A percentile compares a stretch with the other conserved stretches of the same genome.
These are phyloP conservation scores for Cymbopogon citratus DNA, from an alignment of 176 grass and related monocot species.

Conservation along the genomic window DNA sequence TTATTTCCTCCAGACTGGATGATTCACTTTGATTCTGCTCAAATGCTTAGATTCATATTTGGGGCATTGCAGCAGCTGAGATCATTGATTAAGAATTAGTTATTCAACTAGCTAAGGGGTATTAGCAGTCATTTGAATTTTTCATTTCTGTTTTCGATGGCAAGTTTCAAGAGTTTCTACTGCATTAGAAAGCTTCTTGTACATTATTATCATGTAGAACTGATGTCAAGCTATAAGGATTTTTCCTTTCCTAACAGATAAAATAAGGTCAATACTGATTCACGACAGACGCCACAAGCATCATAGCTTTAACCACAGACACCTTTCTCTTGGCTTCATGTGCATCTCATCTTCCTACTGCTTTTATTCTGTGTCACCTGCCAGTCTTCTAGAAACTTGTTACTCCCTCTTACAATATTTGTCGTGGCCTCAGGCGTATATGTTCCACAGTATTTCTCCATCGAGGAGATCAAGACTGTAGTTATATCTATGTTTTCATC, in stretches of 20 bases:
- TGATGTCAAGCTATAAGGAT: not conserved
- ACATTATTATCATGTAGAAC: not conserved
- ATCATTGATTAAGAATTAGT: not conserved
- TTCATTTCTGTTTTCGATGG: not conserved
- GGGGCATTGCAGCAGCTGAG: not conserved
- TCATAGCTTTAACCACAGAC: not conserved
- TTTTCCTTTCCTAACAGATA: not conserved
- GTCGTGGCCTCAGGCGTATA: not conserved
- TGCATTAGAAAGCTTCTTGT: not conserved
- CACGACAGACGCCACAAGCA: not conserved
- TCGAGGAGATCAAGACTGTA: not conserved
- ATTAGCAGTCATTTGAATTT: not conserved
- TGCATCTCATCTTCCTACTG: not conserved
- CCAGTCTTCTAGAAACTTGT: not conserved
- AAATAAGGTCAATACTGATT: not conserved
- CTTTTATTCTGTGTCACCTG: not conserved
- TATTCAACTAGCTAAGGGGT: not conserved
- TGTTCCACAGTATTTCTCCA: not conserved
- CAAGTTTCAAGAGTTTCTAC: slow-evolving; percentile 12
- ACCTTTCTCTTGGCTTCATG: not conserved
- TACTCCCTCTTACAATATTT: not conserved
- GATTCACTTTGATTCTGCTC: not conserved
- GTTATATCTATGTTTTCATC: not conserved
- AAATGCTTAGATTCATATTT: not conserved
- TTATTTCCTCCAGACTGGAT: not conserved